Evolutionary conservation across 148 eudicot genomes (phyloP), one percentile per base, ranked within the genome.

Genomic region (Pouteria glomerata): DNA sequence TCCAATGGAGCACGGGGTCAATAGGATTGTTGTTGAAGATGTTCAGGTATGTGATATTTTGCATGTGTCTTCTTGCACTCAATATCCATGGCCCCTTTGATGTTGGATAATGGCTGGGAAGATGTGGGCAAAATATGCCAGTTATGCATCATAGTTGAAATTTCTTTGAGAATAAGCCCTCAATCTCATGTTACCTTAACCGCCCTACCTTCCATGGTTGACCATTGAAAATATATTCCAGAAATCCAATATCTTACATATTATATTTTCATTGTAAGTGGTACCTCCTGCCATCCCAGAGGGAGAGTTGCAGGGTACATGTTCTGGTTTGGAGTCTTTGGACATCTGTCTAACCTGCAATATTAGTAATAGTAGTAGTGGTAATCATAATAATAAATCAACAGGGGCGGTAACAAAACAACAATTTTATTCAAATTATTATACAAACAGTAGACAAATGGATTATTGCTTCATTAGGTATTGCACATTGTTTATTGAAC

Each of bases 1-100:
- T 75, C 97, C 97, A 30, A 88, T 94, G 98, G 98, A 94, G 82
- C 98, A 94, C 85, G 98, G 98, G 70, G 84, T 89, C 44, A 91
- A 94, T 77, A 90, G 96, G 57, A 94, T 94, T 42, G 96, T 94
- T 79, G 78, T 94, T 58, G 98, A 94, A 76, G 98, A 94, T 83
- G 98, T 94, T 77, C 98, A 91, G 97, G 98, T 94, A 77, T 69
- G 70, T 47, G 44, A 23, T 61, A 2, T 72, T 47, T 11, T 47
- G 66, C 12, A 15, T 41, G 47, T 27, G 23, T 42, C 51, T 41
- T 62, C 47, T 63, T 5, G 65, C 26, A 18, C 63, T 59, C 7
- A 23, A 63, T 45, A 1, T 63, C n/a, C 30, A 63, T 51, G 55
- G 21, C 23, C 55, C 3, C 4, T n/a, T 51, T 51, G 55, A 18